phyloP scores from a whole-genome alignment of 768 basidiomycete species.

The Rhizopogon roseolus region DNA sequence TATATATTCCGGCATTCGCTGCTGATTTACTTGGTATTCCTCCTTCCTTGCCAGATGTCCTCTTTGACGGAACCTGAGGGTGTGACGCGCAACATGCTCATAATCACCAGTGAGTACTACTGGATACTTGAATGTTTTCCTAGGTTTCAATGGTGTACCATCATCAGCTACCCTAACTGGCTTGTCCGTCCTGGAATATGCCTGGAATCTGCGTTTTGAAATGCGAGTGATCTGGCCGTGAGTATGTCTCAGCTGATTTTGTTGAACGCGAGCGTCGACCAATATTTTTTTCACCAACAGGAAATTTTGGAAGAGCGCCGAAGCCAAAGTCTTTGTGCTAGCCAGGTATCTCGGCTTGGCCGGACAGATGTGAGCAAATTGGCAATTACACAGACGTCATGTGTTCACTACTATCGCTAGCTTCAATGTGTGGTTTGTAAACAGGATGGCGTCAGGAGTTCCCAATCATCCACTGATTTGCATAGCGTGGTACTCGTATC shows the following conservation, averaged over 20 bases:
- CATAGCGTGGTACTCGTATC: constrained; percentile 13
- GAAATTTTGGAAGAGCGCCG: not conserved
- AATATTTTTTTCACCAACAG: not conserved
- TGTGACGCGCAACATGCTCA: not conserved
- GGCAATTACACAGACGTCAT: not conserved
- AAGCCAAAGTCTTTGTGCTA: constrained; percentile 7
- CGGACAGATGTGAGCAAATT: constrained; percentile 14
- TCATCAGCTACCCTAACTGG: too few relatives aligned
- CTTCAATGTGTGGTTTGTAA: constrained; percentile 15
- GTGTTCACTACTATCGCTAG: constrained; percentile 2
- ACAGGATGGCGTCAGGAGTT: constrained; percentile 14
- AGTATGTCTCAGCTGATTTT: too few relatives aligned
- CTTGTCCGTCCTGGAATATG: too few relatives aligned
- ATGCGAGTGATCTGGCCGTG: too few relatives aligned
- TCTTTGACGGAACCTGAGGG: not conserved
- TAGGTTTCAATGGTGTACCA: too few relatives aligned
- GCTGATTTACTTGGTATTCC: too few relatives aligned
- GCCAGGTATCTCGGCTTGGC: constrained; percentile 11
- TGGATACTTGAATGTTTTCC: too few relatives aligned
- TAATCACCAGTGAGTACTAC: not conserved
- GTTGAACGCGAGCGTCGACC: too few relatives aligned
- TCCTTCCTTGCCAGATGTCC: not conserved
- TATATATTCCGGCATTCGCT: not conserved
- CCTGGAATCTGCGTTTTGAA: too few relatives aligned
- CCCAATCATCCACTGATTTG: constrained; percentile 6